Evolutionary conservation across 352 stramenopile species (phyloP).

Genomic region (Chrysophaeum taylorii): DNA sequence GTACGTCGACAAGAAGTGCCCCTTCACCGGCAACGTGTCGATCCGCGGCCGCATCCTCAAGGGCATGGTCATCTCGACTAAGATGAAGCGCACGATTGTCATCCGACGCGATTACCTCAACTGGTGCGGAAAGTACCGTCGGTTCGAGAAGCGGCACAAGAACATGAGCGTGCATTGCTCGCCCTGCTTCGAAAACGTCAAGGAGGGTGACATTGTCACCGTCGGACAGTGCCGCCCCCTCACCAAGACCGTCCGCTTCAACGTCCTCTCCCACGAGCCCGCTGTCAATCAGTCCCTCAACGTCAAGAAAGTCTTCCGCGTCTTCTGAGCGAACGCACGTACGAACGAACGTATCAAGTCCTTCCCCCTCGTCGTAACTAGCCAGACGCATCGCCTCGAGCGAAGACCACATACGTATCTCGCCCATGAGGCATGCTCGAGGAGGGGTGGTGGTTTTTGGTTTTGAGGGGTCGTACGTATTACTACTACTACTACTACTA

Average conservation of each 20-base stretch:
- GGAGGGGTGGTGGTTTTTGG: too few relatives aligned
- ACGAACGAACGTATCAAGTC: too few relatives aligned
- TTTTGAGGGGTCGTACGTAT: too few relatives aligned
- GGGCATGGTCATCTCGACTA: slow-evolving; percentile 96
- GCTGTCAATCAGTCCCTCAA: slow-evolving; percentile 84
- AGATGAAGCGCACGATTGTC: slow-evolving; percentile 99
- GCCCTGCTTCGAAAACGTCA: slow-evolving; percentile 85
- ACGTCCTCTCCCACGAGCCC: slow-evolving; percentile 93
- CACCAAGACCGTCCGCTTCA: slow-evolving; percentile 99
- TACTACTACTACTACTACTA: too few relatives aligned
- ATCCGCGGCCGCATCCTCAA: slow-evolving; percentile 96
- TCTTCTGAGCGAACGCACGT: slow-evolving; percentile 85
- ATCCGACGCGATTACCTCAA: slow-evolving; percentile 98
- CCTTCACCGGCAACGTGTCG: slow-evolving; percentile 97
- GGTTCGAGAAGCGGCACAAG: slow-evolving; percentile 99
- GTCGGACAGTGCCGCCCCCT: slow-evolving; percentile 98
- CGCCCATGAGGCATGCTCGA: too few relatives aligned
- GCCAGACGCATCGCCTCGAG: too few relatives aligned
- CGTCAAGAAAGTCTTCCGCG: slow-evolving; percentile 97
- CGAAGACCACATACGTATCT: too few relatives aligned
- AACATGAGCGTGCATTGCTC: slow-evolving; percentile 96
- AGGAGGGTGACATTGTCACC: slow-evolving; percentile 98
- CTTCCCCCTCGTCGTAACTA: too few relatives aligned
- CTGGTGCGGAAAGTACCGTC: slow-evolving; percentile 98
- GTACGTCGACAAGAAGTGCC: slow-evolving; percentile 99